Evolutionary conservation across 2,329 filamentous ascomycete genomes (phyloP), one percentile per base, ranked within the genome.

Genomic region (Cryphonectria parasitica): DNA sequence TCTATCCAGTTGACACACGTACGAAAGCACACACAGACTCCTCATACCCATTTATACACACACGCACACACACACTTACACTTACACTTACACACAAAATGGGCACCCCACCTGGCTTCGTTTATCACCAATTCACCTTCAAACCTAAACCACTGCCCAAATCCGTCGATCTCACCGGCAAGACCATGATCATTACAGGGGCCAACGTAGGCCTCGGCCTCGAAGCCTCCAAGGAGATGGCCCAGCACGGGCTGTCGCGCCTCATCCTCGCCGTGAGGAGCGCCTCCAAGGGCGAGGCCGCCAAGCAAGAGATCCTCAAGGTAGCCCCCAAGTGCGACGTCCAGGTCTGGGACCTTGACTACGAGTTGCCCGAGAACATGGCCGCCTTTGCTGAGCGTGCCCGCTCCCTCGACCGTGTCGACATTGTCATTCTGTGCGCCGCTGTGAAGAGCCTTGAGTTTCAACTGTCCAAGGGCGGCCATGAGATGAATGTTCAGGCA

Each of bases 311-410:
- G 28, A 6, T 49, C 63, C 80, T 80, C 0, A 62, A 73, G 0
- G 74, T 74, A n/a, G 77, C 85, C 22, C 76, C 75, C 19, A 54
- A 68, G 13, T 81, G 82, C 2, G 77, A 61, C 0, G 79, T 88
- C 17, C 79, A 85, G 15, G 84, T 88, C 13, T 88, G 83, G 84
- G 13, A 75, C 2, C 74, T 88, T n/a, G 84, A 88, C 62, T 83
- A 87, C 80, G 67, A 70, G 5, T 82, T 79, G 0, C 85, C 86
- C 65, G 76, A 79, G 1, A 86, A 83, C 1, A 76, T 88, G 0
- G 77, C 78, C 41, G 75, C 73, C 0, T 88, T 88, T 69, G 80
- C 78, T 0, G 67, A 67, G 0, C 78, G 79, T 2, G 78, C 79
- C n/a, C 74, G 80, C 10, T 54, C 52, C 1, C 77, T 85, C 7